Base-by-base conservation (phyloP, 768 basidiomycete species). In the Pisolithus sp. region DNA sequence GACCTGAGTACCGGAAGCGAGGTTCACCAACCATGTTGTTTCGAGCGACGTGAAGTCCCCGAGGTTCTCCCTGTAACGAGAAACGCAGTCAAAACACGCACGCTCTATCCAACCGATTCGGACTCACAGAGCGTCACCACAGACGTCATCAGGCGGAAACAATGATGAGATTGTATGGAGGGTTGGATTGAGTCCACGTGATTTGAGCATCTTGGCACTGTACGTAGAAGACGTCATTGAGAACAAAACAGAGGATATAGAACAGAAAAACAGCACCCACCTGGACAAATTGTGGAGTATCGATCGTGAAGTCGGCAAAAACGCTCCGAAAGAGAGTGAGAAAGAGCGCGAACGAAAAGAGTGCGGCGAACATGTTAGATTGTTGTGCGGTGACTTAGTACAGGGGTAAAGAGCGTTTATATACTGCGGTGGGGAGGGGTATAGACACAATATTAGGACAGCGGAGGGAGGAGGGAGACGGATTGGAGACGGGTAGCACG, bases 331-430 rank as follows among this genome's bases (percentile, higher is more conserved):
- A 59, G 66, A 82, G 71, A 58, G 73, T 63, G 62, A 77, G 68
- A 73, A 89, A 70, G 82, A 89, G 79, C 62, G 85, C 75, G 71
- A 80, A 65, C 54, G 78, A 76, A 87, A 88, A 48, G 86, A 90
- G 70, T 71, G 89, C 86, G 73, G 80, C 72, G 78, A 82, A 83
- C 89, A 90, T 91, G 70, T 67, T 58, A 56, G 54, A 55, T 56
- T 38, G 57, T 31, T 37, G 56, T 23, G 48, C 20, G 37, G 37
- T 31, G 28, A 17, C 28, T 52, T 41, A 9, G 30, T 46, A 23
- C 18, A 39, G 49, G 18, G 34, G 20, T 30, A 30, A 30, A n/a
- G 47, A 38, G 15, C 7, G 48, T 40, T 50, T 58, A 56, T 57
- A 57, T 58, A 59, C 36, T 34, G 20, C 21, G 2, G 12, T 30